Percentiles rank a stretch among this genome's conserved stretches.
These are phyloP conservation scores for Plasmodium gallinaceum DNA, from an alignment of 169 alveolate species.

Conservation along the genomic window DNA sequence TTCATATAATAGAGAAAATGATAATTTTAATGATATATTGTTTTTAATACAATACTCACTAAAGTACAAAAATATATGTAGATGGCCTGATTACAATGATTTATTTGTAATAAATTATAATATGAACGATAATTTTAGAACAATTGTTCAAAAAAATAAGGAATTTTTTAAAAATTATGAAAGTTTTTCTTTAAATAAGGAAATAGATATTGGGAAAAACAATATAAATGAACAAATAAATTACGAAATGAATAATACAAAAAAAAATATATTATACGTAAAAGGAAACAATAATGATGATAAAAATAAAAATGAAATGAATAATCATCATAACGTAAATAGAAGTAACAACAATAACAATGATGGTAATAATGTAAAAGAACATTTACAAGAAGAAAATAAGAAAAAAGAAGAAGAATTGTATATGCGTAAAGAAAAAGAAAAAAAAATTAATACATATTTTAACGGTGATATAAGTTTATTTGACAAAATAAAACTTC, in stretches of 20 bases:
- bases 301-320: neutral
- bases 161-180: slow-evolving; percentile 33
- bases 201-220: neutral
- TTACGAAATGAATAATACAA: neutral
- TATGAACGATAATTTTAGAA: slow-evolving; percentile 67
- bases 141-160: slow-evolving; percentile 29
- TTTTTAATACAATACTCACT: slow-evolving; percentile 70
- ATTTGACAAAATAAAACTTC: slow-evolving; percentile 56
- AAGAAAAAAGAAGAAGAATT: neutral
- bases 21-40: slow-evolving; percentile 49
- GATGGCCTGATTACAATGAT: slow-evolving; percentile 68
- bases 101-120: slow-evolving; percentile 62
- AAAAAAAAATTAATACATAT: slow-evolving; percentile 29
- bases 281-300: neutral
- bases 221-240: neutral
- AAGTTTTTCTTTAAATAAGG: slow-evolving; percentile 10
- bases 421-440: slow-evolving; percentile 14
- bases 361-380: neutral
- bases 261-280: too few relatives aligned
- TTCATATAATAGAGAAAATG: slow-evolving; percentile 14
- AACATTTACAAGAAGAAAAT: neutral
- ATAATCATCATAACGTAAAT: neutral
- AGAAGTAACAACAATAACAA: neutral
- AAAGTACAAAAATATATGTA: slow-evolving; percentile 59
- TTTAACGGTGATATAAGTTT: slow-evolving; percentile 73